These are phyloP conservation scores for Typha latifolia DNA, from an alignment of 176 grass and related monocot species.

Conservation along the genomic window DNA sequence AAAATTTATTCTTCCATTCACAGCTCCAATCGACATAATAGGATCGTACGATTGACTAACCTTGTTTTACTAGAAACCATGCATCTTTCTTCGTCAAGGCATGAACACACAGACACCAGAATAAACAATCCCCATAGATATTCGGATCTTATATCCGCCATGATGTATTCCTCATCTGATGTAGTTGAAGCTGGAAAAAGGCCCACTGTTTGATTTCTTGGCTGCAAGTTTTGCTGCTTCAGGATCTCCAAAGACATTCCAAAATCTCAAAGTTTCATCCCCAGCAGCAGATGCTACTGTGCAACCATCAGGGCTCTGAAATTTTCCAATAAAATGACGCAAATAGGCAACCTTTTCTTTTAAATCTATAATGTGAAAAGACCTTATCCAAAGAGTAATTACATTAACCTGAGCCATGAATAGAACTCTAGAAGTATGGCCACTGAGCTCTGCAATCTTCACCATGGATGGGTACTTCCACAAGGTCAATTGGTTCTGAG, in stretches of 20 bases:
- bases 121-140: not conserved
- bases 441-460: constrained; percentile 16
- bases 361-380: not conserved
- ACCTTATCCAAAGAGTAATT: not conserved
- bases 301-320: constrained; percentile 64
- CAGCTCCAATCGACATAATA: not conserved
- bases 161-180: constrained; percentile 28
- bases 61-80: not conserved
- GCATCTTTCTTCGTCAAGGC: not conserved
- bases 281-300: constrained; percentile 59
- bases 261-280: constrained; percentile 60
- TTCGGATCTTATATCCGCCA: not conserved
- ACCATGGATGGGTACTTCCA: constrained; percentile 23
- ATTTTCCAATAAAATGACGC: not conserved
- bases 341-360: not conserved
- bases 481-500: constrained; percentile 9
- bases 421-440: constrained; percentile 13
- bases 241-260: constrained; percentile 58
- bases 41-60: not conserved
- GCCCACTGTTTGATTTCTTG: constrained; percentile 30
- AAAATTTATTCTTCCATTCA: not conserved
- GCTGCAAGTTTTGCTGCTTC: constrained; percentile 41
- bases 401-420: constrained; percentile 16
- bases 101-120: not conserved
- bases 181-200: constrained; percentile 61